Percentiles rank a stretch among this genome's conserved stretches.
These are phyloP conservation scores for Penicillium sclerotiorum DNA, from an alignment of 2,329 filamentous ascomycete species.

Conservation along the genomic window DNA sequence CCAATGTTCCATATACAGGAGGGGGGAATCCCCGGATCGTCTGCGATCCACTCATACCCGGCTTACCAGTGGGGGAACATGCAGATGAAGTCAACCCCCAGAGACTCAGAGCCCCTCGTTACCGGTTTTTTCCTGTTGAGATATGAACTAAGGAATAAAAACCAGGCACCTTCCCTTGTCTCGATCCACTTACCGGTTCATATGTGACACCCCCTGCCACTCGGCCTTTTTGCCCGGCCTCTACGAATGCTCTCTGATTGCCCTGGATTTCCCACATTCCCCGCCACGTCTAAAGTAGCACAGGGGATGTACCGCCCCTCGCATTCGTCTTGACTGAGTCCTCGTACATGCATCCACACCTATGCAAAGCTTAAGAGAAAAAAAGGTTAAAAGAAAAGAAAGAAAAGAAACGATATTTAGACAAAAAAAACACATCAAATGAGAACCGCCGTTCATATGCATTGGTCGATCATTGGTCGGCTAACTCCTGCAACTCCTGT, in stretches of 20 bases:
- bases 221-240: too few relatives aligned
- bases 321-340: slow-evolving; percentile 11
- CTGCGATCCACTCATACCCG: slow-evolving; percentile 20
- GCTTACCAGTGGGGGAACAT: slow-evolving; percentile 13
- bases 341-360: neutral
- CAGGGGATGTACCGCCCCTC: slow-evolving; percentile 10
- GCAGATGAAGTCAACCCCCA: slow-evolving; percentile 3
- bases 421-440: too few relatives aligned
- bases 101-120: too few relatives aligned
- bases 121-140: neutral
- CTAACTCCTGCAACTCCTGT: slow-evolving; percentile 60
- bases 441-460: too few relatives aligned
- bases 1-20: neutral
- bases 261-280: neutral
- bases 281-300: slow-evolving; percentile 12
- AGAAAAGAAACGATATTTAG: too few relatives aligned
- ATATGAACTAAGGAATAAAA: slow-evolving; percentile 1
- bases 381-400: neutral
- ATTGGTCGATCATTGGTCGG: slow-evolving; percentile 24
- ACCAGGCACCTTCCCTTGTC: neutral
- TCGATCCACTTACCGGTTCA: slow-evolving; percentile 1
- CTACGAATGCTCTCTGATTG: too few relatives aligned
- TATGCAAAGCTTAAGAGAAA: neutral
- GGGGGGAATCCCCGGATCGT: slow-evolving; percentile 27
- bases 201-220: too few relatives aligned